Base-by-base conservation (phyloP, 2,329 filamentous ascomycete species). In the Curvularia eragrostidis region DNA sequence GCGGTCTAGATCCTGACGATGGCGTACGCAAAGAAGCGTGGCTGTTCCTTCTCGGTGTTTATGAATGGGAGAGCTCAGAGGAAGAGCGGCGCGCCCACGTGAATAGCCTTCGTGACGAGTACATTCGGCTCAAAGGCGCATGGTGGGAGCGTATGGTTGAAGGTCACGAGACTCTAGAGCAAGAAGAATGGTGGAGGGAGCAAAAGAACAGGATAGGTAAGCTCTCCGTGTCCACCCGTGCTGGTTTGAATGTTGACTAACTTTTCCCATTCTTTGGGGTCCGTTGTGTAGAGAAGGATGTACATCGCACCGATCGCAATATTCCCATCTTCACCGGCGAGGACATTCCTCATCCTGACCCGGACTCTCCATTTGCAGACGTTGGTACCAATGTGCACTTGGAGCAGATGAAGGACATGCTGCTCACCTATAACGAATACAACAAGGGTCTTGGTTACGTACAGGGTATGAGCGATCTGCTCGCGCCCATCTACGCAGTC, bases 341-440 rank as follows among this genome's bases (percentile, higher is more conserved):
- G 78, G 95, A 98, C 71, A 96, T 93, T 39, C 94, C 95, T 7
- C 95, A 99, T 73, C 96, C 95, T 0, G 95, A 99, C 70, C 95
- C 95, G 0, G 91, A 94, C 61, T 98, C 94, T 0, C 94, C 95
- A 0, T 99, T 98, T 76, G 91, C 94, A 12, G 91, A 93, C 43
- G 86, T 89, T 3, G 95, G 95, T 62, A 99, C 95, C 46, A 99
- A 99, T 70, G 93, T 97, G 5, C 95, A 99, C 77, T 85, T 99
- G 63, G 95, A 99, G 78, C 95, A 99, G 80, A 91, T 99, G 87
- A 99, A 99, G 79, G 95, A 99, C 75, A 96, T 99, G 91, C 88
- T 99, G 0, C 84, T 99, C 18, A 98, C 95, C 0, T 99, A 99
- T 77, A 98, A 99, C 75, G 95, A 99, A 79, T 96, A 96, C 79